These are phyloP conservation scores for Podospora australis DNA, from an alignment of 495 filamentous ascomycete genomes.

Conservation along the genomic window DNA sequence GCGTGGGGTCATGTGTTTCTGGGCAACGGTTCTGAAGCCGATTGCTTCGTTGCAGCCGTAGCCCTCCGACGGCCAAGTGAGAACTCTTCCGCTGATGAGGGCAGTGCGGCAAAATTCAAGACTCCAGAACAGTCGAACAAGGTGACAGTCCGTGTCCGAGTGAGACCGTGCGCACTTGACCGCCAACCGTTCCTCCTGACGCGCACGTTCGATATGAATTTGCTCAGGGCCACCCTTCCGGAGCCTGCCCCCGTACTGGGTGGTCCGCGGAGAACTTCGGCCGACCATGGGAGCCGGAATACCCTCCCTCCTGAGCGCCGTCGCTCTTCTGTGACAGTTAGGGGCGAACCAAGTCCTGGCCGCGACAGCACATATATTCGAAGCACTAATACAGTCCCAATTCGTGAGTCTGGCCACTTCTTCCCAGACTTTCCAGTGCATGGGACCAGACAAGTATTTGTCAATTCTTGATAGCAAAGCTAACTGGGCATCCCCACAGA, in stretches of 20 bases:
- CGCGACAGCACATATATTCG: constrained; percentile 18
- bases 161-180: constrained; percentile 35
- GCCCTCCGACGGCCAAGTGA: constrained; percentile 29
- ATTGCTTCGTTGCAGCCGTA: constrained; percentile 36
- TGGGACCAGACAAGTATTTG: not conserved
- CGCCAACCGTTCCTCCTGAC: constrained; percentile 42
- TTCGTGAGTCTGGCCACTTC: constrained; percentile 36
- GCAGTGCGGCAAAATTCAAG: not conserved
- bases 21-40: constrained; percentile 26
- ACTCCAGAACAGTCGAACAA: constrained; percentile 5
- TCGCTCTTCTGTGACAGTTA: constrained; percentile 6
- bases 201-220: constrained; percentile 39
- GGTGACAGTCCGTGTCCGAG: constrained; percentile 41
- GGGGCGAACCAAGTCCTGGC: constrained; percentile 1
- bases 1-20: constrained; percentile 31
- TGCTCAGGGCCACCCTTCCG: constrained; percentile 33
- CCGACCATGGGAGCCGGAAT: constrained; percentile 2
- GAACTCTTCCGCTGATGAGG: constrained; percentile 12
- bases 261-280: constrained; percentile 5
- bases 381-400: constrained; percentile 35
- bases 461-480: not conserved
- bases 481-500: constrained; percentile 28
- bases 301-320: constrained; percentile 3
- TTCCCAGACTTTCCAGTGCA: not conserved
- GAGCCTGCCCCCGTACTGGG: constrained; percentile 16